Base-by-base conservation (phyloP, 169 alveolate species). In the Perkinsus olseni region DNA sequence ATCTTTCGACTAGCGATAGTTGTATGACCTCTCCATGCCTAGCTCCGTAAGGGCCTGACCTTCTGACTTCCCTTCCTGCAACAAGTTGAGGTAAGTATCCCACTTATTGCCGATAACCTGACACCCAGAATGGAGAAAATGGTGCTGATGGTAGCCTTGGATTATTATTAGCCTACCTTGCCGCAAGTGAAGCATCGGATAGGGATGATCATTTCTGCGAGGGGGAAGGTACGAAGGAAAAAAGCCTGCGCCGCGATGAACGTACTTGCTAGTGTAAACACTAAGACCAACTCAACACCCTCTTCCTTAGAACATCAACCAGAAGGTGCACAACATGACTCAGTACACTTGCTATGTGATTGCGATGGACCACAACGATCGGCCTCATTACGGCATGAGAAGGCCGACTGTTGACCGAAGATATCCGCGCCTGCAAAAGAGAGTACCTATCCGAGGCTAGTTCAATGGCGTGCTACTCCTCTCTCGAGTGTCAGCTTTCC, bases 181-280 rank as follows among this genome's bases (percentile, higher is more conserved):
- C 99, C 99, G 94, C 99, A 99, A 38, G 99, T 99, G 97, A 99
- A 99, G 94, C 99, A 99, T 93, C 99, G 97, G 50, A 99, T 98
- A 24, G 99, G 99, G 92, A 99, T 98, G 94, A 99, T 99, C 99
- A 99, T 99, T 92, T 95, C 96, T 93, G 37, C 93, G 50, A 24
- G 34, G n/a, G 39, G 48, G 91, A 74, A 62, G 82, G 31, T 21
- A 62, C 37, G 82, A 62, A 28, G 1, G 17, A 24, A 13, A 62
- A 24, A 13, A 62, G 34, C 82, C 82, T 21, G 0, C 1, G 31
- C 34, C 8, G 17, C 28, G 13, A 13, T 24, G 10, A 13, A 24
- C 1, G 1, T n/a, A n/a, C n/a, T n/a, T n/a, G n/a, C n/a, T n/a
- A n/a, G n/a, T n/a, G n/a, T n/a, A n/a, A n/a, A n/a, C n/a, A n/a